phyloP scores from a whole-genome alignment of 1,284 basidiomycete genomes.

The Sporisorium sorghi region DNA sequence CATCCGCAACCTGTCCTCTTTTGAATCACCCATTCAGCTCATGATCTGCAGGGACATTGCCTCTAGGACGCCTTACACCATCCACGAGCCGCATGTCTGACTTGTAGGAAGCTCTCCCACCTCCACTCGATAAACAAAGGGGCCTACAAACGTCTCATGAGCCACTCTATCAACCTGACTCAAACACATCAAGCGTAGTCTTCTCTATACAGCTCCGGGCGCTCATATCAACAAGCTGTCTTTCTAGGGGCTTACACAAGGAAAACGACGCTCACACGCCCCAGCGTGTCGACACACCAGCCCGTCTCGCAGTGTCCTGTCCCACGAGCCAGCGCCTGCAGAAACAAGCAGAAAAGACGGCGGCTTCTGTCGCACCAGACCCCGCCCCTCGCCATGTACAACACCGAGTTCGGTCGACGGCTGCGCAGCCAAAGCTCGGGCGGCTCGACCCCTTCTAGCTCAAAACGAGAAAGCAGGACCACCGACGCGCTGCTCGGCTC shows the following conservation, averaged over 20 bases:
- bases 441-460: conserved; percentile 37
- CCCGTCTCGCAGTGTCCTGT: neutral
- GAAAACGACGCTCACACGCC: too few species aligned
- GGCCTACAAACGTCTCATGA: neutral
- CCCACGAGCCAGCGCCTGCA: neutral
- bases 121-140: neutral
- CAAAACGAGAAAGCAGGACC: conserved; percentile 30
- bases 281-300: neutral
- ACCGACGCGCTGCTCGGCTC: conserved; percentile 34
- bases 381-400: conserved; percentile 51
- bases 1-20: neutral
- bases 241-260: too few species aligned
- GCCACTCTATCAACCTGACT: too few species aligned
- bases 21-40: neutral
- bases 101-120: neutral
- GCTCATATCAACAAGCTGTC: too few species aligned
- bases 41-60: neutral
- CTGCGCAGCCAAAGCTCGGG: conserved; percentile 57
- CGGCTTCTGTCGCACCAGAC: conserved; percentile 16
- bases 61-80: neutral
- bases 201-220: too few species aligned
- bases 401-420: conserved; percentile 60
- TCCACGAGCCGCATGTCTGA: neutral
- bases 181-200: too few species aligned
- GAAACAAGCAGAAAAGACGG: neutral